Evolutionary conservation across 2,329 filamentous ascomycete species (phyloP).

Genomic region (Calycina marina): DNA sequence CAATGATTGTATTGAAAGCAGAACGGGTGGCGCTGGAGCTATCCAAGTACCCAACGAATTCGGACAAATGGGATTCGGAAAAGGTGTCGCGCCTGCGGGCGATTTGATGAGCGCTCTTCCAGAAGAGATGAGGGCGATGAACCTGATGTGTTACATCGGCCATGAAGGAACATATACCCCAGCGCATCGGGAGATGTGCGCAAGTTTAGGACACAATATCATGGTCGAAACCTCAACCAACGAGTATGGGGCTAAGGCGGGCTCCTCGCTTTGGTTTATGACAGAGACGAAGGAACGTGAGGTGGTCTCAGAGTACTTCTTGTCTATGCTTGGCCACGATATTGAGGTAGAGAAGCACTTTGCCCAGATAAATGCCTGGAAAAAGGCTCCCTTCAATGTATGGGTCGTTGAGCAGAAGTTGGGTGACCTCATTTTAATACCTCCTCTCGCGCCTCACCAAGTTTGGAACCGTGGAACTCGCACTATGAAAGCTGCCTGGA

Average conservation of each 20-base stretch:
- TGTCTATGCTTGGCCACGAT: constrained; percentile 85
- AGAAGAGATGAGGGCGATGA: constrained; percentile 76
- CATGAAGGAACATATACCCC: constrained; percentile 97
- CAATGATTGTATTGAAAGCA: constrained; percentile 58
- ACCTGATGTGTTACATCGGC: constrained; percentile 96
- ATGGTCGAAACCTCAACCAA: constrained; percentile 84
- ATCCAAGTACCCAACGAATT: constrained; percentile 29
- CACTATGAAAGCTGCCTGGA: constrained; percentile 98
- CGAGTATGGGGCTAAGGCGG: constrained; percentile 61
- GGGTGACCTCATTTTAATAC: constrained; percentile 88
- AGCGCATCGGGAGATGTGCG: constrained; percentile 94
- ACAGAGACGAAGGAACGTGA: constrained; percentile 88
- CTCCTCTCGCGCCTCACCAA: constrained; percentile 85
- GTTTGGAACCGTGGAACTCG: constrained; percentile 96
- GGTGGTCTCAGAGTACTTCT: constrained; percentile 82
- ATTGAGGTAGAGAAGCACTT: constrained; percentile 97
- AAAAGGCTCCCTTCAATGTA: constrained; percentile 81
- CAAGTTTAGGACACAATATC: constrained; percentile 87
- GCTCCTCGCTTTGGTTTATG: constrained; percentile 98
- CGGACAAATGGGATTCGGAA: constrained; percentile 27
- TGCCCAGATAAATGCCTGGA: constrained; percentile 90
- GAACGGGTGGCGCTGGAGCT: constrained; percentile 37
- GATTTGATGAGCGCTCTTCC: constrained; percentile 93
- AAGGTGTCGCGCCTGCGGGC: constrained; percentile 49
- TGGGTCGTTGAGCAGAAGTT: constrained; percentile 83